Percentiles rank a stretch among this genome's conserved stretches.
Conservation (phyloP, 805 yeast genomes). For the Teunomyces panamensis region DNA sequence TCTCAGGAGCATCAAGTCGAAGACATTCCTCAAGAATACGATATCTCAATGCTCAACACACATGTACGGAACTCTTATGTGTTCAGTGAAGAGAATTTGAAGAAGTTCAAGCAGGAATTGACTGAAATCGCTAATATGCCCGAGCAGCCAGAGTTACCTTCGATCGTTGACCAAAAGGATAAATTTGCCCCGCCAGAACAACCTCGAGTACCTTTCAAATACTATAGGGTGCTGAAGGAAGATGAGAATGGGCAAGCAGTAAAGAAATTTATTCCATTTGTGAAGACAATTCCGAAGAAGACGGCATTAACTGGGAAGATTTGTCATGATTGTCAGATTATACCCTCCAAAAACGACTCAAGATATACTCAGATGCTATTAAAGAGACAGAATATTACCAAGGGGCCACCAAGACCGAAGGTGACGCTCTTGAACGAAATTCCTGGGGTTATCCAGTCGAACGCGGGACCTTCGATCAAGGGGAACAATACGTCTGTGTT, state of each 20-base stretch:
- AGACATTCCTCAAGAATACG: constrained; percentile 78
- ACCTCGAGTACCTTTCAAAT: constrained; percentile 17
- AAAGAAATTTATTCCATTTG: constrained; percentile 67
- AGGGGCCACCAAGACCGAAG: constrained; percentile 52
- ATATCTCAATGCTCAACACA: constrained; percentile 71
- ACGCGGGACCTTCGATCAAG: constrained; percentile 79
- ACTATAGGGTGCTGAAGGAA: constrained; percentile 32
- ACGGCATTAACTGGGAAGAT: constrained; percentile 85
- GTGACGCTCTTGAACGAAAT: constrained; percentile 72
- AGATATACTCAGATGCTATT: constrained; percentile 62
- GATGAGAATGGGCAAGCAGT: constrained; percentile 19
- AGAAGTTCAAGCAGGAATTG: constrained; percentile 49
- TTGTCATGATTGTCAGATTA: constrained; percentile 86
- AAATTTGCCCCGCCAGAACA: constrained; percentile 9
- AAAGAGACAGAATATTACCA: constrained; percentile 51
- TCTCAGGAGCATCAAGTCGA: constrained; percentile 23
- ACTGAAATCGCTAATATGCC: constrained; percentile 54
- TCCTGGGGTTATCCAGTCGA: constrained; percentile 85
- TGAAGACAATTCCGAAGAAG: constrained; percentile 83
- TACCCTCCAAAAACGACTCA: constrained; percentile 72
- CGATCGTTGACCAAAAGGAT: constrained; percentile 25
- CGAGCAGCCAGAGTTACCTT: constrained; percentile 46
- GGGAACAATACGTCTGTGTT: constrained; percentile 67
- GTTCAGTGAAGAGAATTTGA: constrained; percentile 81
- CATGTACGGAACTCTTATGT: constrained; percentile 83